phyloP scores from a whole-genome alignment of 345 rosid species.

The Erucastrum elatum region DNA sequence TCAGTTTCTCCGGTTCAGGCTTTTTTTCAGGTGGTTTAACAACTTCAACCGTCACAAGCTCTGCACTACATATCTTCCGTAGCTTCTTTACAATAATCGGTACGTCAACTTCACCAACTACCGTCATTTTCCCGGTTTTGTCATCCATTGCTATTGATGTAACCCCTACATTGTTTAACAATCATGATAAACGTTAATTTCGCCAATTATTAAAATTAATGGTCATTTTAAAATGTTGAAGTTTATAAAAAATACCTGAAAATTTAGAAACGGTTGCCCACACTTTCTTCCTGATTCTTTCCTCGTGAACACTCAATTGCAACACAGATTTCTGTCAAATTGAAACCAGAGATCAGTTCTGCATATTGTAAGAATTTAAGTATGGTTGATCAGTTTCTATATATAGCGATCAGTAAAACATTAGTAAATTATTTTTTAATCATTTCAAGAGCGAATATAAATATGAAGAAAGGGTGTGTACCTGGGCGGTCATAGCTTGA shows the following conservation, averaged over 20 bases:
- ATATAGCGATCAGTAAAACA: background rate
- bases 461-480: background rate
- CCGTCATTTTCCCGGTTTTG: slow-evolving; percentile 62
- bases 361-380: background rate
- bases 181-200: background rate
- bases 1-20: slow-evolving; percentile 20
- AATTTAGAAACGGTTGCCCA: slow-evolving; percentile 48
- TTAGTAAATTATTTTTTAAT: background rate
- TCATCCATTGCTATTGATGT: slow-evolving; percentile 51
- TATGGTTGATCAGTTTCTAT: background rate
- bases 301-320: slow-evolving; percentile 46
- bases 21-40: background rate
- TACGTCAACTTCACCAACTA: slow-evolving; percentile 56
- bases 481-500: slow-evolving; percentile 23
- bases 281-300: slow-evolving; percentile 52
- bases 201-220: background rate
- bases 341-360: background rate
- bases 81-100: slow-evolving; percentile 43
- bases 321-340: slow-evolving; percentile 58
- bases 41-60: slow-evolving; percentile 54
- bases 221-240: background rate
- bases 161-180: slow-evolving; percentile 32
- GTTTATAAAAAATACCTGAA: slow-evolving; percentile 43
- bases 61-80: slow-evolving; percentile 51
- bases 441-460: background rate